A percentile compares a stretch with the other conserved stretches of the same genome.
These are phyloP conservation scores for Penicillium occitanis DNA, from an alignment of 2,329 filamentous ascomycete genomes.

Conservation along the genomic window DNA sequence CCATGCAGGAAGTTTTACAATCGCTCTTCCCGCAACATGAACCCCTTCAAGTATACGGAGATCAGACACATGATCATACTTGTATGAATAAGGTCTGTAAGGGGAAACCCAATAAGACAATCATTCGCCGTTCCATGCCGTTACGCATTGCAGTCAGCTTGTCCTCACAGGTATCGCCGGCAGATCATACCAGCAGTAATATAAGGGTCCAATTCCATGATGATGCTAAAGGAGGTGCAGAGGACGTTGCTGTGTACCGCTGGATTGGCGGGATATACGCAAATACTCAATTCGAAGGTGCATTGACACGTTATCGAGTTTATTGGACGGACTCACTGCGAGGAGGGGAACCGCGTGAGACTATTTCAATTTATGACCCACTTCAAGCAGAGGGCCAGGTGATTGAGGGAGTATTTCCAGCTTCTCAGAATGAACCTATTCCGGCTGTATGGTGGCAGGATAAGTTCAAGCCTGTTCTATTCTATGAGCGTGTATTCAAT, in stretches of 20 bases:
- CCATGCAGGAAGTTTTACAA: constrained; percentile 11
- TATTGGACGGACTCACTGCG: constrained; percentile 20
- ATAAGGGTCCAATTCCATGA: constrained; percentile 26
- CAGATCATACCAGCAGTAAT: constrained; percentile 31
- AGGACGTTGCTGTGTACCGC: constrained; percentile 32
- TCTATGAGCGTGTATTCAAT: constrained; percentile 38
- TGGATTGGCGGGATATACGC: constrained; percentile 43
- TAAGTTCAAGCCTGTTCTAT: constrained; percentile 29
- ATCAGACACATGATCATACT: background rate
- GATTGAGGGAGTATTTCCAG: constrained; percentile 27
- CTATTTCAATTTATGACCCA: constrained; percentile 33
- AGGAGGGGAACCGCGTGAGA: constrained; percentile 7
- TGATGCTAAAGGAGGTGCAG: constrained; percentile 10
- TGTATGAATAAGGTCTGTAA: background rate
- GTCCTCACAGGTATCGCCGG: constrained; percentile 15
- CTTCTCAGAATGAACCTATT: constrained; percentile 25
- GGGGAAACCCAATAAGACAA: constrained; percentile 30
- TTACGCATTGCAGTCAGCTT: constrained; percentile 32
- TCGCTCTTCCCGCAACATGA: background rate
- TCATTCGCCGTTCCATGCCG: constrained; percentile 33
- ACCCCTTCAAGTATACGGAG: background rate
- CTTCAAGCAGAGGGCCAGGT: constrained; percentile 29
- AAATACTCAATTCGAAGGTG: background rate
- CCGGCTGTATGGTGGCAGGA: constrained; percentile 29
- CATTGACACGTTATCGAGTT: constrained; percentile 7